These are phyloP conservation scores for Ensete glaucum DNA, from an alignment of 176 grass and related monocot genomes.

Conservation along the genomic window DNA sequence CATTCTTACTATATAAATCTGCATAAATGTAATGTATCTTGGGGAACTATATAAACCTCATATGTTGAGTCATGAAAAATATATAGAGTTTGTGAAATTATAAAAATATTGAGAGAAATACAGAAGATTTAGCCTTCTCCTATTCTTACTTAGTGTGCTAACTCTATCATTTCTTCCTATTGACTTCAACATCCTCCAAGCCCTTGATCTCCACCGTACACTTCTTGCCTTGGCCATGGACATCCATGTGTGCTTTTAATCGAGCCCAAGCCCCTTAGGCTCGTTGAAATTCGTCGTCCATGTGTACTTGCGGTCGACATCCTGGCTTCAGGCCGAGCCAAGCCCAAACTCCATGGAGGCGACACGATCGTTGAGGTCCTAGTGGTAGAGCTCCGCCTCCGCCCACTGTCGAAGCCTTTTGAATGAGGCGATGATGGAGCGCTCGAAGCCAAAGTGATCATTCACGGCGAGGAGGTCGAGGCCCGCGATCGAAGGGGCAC, in stretches of 20 bases:
- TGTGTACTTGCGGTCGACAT: conserved; percentile 44
- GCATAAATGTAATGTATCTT: too few species aligned
- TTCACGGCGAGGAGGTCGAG: conserved; percentile 5
- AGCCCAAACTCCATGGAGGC: conserved; percentile 53
- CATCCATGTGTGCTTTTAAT: conserved; percentile 7
- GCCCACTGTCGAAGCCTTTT: not conserved
- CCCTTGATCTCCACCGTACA: too few species aligned
- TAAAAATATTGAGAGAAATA: too few species aligned
- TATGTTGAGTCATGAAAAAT: too few species aligned
- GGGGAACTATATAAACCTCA: too few species aligned
- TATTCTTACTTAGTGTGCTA: too few species aligned
- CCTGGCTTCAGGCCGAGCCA: conserved; percentile 18
- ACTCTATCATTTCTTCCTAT: too few species aligned
- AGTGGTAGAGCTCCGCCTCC: conserved; percentile 30
- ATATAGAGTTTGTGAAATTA: too few species aligned
- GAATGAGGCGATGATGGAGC: conserved; percentile 4
- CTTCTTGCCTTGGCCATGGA: not conserved
- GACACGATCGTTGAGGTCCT: conserved; percentile 54
- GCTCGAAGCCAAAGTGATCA: conserved; percentile 9
- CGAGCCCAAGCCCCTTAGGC: conserved; percentile 6
- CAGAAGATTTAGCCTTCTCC: too few species aligned
- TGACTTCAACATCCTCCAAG: too few species aligned
- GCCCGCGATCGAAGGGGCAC: not conserved
- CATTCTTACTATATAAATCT: too few species aligned
- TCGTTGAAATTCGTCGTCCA: conserved; percentile 40